Evolutionary conservation across 257 asterid species (phyloP).

Genomic region (Salvia splendens): DNA sequence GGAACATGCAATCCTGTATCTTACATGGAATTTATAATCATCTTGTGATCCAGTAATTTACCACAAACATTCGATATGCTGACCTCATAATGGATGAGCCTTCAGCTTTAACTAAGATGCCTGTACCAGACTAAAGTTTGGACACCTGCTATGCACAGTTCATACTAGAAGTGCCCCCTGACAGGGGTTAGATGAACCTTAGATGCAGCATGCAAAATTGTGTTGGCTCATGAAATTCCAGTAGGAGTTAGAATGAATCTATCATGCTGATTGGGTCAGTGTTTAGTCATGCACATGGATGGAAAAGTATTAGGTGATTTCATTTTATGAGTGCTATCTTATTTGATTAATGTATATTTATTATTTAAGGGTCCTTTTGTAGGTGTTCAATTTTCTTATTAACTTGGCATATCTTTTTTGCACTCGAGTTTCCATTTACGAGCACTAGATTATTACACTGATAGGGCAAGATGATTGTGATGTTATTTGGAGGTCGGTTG

Average conservation of each 20-base stretch:
- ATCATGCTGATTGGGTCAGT: background rate
- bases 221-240: background rate
- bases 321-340: too few relatives aligned
- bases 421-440: background rate
- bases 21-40: background rate
- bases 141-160: background rate
- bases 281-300: too few relatives aligned
- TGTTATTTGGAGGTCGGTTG: slow-evolving; percentile 16
- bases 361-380: slow-evolving; percentile 3
- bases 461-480: slow-evolving; percentile 9
- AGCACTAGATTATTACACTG: background rate
- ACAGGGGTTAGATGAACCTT: background rate
- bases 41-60: too few relatives aligned
- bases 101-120: too few relatives aligned
- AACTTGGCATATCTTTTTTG: background rate
- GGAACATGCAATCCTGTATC: background rate
- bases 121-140: too few relatives aligned
- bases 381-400: background rate
- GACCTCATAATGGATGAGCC: too few relatives aligned
- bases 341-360: too few relatives aligned
- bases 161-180: background rate
- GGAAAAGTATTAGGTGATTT: background rate
- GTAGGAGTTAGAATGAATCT: background rate
- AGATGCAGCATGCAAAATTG: background rate
- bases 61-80: too few relatives aligned